A percentile compares a stretch with the other conserved stretches of the same genome.
Evolutionary conservation across 2,329 filamentous ascomycete species (phyloP).

Genomic region (Trichoderma koningii): DNA sequence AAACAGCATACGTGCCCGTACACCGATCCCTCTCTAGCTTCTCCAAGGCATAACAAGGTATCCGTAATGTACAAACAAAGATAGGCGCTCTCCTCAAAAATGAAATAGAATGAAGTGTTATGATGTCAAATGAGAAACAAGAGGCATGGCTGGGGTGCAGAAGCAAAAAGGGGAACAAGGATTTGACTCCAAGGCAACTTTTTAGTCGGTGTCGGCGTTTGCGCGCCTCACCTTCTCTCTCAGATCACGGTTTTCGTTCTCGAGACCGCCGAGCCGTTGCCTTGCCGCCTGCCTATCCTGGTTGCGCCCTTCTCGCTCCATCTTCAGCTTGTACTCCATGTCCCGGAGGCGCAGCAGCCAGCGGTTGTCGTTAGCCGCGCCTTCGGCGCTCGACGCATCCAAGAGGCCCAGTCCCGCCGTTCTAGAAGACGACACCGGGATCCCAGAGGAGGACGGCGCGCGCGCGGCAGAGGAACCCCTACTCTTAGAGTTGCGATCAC

Average conservation of each 20-base stretch:
- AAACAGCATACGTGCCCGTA: slow-evolving; percentile 20
- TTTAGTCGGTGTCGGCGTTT: slow-evolving; percentile 34
- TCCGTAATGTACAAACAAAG: slow-evolving; percentile 26
- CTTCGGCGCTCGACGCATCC: slow-evolving; percentile 19
- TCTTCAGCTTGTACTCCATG: slow-evolving; percentile 83
- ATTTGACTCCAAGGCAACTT: neutral
- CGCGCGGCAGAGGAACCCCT: slow-evolving; percentile 40
- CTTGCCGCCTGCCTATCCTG: slow-evolving; percentile 82
- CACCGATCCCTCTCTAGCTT: slow-evolving; percentile 16
- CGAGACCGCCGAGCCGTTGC: slow-evolving; percentile 75
- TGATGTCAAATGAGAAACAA: too few relatives aligned
- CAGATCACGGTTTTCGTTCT: slow-evolving; percentile 71
- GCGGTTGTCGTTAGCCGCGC: slow-evolving; percentile 60
- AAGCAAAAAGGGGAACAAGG: too few relatives aligned
- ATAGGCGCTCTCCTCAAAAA: slow-evolving; percentile 27
- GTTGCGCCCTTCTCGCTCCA: slow-evolving; percentile 82
- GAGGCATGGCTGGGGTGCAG: too few relatives aligned
- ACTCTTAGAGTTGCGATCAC: slow-evolving; percentile 45
- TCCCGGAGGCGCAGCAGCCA: slow-evolving; percentile 87
- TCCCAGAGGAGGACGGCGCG: slow-evolving; percentile 36
- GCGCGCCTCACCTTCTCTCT: slow-evolving; percentile 58
- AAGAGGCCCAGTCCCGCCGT: slow-evolving; percentile 25
- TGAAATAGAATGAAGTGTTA: neutral
- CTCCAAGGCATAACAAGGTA: slow-evolving; percentile 24
- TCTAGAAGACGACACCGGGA: slow-evolving; percentile 31